Conservation (phyloP, 108 stramenopile species). For the Poteriospumella lacustris region DNA sequence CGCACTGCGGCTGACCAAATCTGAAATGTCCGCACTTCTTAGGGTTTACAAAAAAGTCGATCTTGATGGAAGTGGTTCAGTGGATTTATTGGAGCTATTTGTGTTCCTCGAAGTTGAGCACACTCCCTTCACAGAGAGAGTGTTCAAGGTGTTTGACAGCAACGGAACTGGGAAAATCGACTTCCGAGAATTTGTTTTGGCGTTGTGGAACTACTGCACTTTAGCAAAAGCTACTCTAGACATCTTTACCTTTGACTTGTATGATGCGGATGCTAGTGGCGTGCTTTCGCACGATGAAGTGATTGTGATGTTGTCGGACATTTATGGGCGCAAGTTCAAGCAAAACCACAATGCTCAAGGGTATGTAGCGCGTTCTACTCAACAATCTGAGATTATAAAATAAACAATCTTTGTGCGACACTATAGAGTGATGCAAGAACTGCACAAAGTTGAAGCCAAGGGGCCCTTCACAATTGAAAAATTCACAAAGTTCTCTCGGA, state of each 20-base stretch:
- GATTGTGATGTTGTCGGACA: conserved; percentile 47
- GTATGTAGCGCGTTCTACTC: conserved; percentile 35
- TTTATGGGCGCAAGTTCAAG: conserved; percentile 46
- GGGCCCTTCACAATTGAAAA: conserved; percentile 30
- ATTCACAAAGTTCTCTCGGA: conserved; percentile 50
- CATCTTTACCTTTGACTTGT: conserved; percentile 58
- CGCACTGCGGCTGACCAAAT: background rate
- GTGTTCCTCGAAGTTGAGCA: conserved; percentile 35
- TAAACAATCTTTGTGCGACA: background rate
- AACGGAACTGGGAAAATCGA: conserved; percentile 47
- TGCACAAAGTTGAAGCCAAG: background rate
- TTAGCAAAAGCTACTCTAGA: conserved; percentile 46
- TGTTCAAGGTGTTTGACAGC: conserved; percentile 43
- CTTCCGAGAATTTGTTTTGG: conserved; percentile 55
- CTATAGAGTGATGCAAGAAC: background rate
- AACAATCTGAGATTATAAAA: background rate
- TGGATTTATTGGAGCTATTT: conserved; percentile 37
- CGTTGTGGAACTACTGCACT: conserved; percentile 57
- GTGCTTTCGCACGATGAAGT: conserved; percentile 44
- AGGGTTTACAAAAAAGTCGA: conserved; percentile 23
- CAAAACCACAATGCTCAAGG: conserved; percentile 37
- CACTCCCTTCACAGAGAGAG: conserved; percentile 38
- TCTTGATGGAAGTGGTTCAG: conserved; percentile 38
- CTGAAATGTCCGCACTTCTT: background rate
- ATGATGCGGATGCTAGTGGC: conserved; percentile 54